These are phyloP conservation scores for Venturiaceae sp. DNA, from an alignment of 2,329 filamentous ascomycete genomes.

Conservation along the genomic window DNA sequence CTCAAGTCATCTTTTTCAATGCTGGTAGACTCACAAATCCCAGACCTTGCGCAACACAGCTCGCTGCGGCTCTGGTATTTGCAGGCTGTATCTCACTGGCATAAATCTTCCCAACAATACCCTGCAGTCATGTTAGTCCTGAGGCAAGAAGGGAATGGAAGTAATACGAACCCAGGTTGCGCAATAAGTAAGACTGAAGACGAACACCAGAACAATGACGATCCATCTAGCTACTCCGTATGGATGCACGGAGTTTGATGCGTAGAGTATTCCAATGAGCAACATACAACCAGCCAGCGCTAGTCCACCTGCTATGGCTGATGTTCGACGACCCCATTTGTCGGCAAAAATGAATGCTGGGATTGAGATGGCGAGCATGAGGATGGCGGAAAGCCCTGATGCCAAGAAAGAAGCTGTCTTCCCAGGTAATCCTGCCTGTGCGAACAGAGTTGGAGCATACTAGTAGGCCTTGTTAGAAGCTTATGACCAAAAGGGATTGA, in stretches of 20 bases:
- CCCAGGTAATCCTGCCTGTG: conserved; percentile 44
- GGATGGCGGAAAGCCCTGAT: conserved; percentile 46
- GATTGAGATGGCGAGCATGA: conserved; percentile 45
- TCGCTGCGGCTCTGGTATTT: conserved; percentile 44
- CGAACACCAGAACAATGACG: conserved; percentile 40
- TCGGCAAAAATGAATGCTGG: conserved; percentile 45
- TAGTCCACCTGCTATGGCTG: conserved; percentile 45
- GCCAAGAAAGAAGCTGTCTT: conserved; percentile 46
- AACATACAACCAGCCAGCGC: conserved; percentile 41
- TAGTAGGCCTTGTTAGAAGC: conserved; percentile 15
- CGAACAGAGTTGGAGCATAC: conserved; percentile 50
- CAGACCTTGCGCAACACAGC: conserved; percentile 40
- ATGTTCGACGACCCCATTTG: conserved; percentile 43
- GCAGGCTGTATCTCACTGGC: conserved; percentile 49
- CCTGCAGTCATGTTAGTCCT: no score
- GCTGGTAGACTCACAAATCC: conserved; percentile 34
- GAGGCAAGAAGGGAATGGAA: no score
- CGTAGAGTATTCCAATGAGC: conserved; percentile 45
- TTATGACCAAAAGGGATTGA: neutral
- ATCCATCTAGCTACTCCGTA: conserved; percentile 37
- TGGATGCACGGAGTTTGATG: conserved; percentile 31
- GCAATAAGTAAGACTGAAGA: conserved; percentile 38
- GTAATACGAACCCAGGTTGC: no score
- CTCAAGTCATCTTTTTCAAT: neutral
- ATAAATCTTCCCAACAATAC: conserved; percentile 46